These are phyloP conservation scores for Ulota crispa DNA, from an alignment of 225 moss, liverwort and hornwort species.

Conservation along the genomic window DNA sequence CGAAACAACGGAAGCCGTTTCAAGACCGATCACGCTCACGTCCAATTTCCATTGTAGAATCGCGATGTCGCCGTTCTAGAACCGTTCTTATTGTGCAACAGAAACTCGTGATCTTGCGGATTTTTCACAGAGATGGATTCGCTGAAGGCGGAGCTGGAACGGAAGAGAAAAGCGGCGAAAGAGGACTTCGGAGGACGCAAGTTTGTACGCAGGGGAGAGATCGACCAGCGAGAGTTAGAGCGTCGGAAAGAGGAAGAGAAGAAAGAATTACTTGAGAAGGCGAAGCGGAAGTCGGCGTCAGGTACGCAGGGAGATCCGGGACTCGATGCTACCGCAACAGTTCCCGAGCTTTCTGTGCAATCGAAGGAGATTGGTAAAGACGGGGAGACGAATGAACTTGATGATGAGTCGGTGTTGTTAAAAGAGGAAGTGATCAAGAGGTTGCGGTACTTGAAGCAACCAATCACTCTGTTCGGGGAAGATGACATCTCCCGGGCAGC, in stretches of 20 bases:
- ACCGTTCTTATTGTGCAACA: not conserved
- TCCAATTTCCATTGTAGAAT: not conserved
- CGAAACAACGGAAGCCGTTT: not conserved
- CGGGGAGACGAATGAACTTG: slow-evolving; percentile 54
- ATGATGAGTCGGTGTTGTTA: slow-evolving; percentile 62
- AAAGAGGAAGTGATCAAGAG: slow-evolving; percentile 84
- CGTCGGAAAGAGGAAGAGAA: slow-evolving; percentile 40
- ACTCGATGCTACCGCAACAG: slow-evolving; percentile 45
- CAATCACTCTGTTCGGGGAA: slow-evolving; percentile 85
- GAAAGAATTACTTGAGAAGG: slow-evolving; percentile 48
- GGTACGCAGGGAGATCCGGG: slow-evolving; percentile 35
- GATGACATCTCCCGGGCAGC: slow-evolving; percentile 78
- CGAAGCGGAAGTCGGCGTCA: slow-evolving; percentile 43
- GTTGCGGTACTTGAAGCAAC: slow-evolving; percentile 80
- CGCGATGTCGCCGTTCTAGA: not conserved
- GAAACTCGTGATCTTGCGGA: not conserved
- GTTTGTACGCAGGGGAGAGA: slow-evolving; percentile 85
- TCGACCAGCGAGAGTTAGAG: slow-evolving; percentile 72
- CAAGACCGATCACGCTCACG: too few species aligned
- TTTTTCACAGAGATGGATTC: slow-evolving; percentile 61
- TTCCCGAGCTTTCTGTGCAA: slow-evolving; percentile 52
- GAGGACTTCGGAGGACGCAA: slow-evolving; percentile 86
- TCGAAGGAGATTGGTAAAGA: slow-evolving; percentile 59
- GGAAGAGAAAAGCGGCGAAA: slow-evolving; percentile 77
- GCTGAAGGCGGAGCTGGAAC: slow-evolving; percentile 79